Evolutionary conservation across 164 flowering plant species (phyloP), one percentile per base, ranked within the genome.

Genomic region (Dillenia turbinata): DNA sequence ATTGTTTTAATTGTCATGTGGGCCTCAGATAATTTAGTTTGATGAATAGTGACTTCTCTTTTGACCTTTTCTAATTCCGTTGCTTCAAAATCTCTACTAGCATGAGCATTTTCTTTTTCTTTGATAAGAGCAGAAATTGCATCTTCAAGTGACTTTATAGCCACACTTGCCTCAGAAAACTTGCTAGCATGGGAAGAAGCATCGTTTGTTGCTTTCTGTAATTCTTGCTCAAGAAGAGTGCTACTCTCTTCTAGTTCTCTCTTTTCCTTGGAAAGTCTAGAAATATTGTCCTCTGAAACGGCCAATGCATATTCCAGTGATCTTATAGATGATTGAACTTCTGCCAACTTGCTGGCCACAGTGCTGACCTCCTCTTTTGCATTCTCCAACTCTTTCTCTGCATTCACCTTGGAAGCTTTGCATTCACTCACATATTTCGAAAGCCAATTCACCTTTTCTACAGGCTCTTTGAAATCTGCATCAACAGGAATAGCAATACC

Each of bases 361-460:
- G 70, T 54, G 61, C 26, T 62, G 45, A 70, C 78, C 70, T 93
- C 88, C 59, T 82, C 81, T 66, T 78, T 81, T 16, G 71, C 72
- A 57, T 69, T 79, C 51, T 60, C 77, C 68, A 89, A 62, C 70
- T 89, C 94, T 68, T 81, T 69, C 49, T 84, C 82, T 17, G 71
- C 57, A 64, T 26, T 52, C 12, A 49, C 49, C 69, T 76, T 81
- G 44, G 78, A 76, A 58, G 49, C 59, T 67, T 83, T 75, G 63
- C 69, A 79, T 65, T 86, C 86, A 63, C 55, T 64, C 13, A 84
- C 44, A 69, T 72, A 74, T 19, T 69, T 76, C 26, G 74, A 73
- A 68, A 92, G 63, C 88, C 88, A 83, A 59, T 77, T 77, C 57
- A 88, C 61, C 78, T 89, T 94, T 47, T 78, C 92, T 22, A 77